phyloP scores from a whole-genome alignment of 2,329 filamentous ascomycete species.

The Colletotrichum tamarilloi region DNA sequence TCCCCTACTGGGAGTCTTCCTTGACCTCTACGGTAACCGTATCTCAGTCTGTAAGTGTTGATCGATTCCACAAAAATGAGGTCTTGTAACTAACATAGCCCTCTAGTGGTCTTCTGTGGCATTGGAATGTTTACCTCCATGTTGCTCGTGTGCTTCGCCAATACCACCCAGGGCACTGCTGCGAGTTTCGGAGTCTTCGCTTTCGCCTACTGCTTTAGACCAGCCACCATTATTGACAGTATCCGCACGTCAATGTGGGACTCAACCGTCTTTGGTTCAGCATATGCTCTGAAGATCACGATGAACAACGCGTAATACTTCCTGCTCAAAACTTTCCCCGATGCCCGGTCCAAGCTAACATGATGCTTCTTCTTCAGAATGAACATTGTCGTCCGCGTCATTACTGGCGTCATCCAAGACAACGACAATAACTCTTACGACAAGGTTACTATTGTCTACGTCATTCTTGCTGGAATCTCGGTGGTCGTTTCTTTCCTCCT shows the following conservation, averaged over 20 bases:
- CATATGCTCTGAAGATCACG: conserved; percentile 69
- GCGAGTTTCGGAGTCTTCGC: conserved; percentile 71
- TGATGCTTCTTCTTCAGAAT: conserved; percentile 50
- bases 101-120: conserved; percentile 54
- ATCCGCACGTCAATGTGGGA: conserved; percentile 71
- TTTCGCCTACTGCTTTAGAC: conserved; percentile 64
- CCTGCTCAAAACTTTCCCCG: fast-evolving
- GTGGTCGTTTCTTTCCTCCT: conserved; percentile 56
- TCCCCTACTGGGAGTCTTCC: conserved; percentile 64
- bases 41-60: conserved; percentile 50
- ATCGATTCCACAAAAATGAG: too few relatives aligned
- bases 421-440: conserved; percentile 66
- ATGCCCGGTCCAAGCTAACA: background rate
- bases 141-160: conserved; percentile 63
- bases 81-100: background rate
- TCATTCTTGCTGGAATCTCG: conserved; percentile 61
- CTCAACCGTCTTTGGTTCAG: conserved; percentile 69
- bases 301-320: conserved; percentile 61
- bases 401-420: conserved; percentile 69
- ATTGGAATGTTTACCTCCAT: conserved; percentile 58
- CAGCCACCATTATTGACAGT: conserved; percentile 69
- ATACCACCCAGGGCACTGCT: conserved; percentile 61
- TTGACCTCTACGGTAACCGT: conserved; percentile 66
- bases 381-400: conserved; percentile 68
- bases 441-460: conserved; percentile 66